Conservation (phyloP, 2,329 filamentous ascomycete species). For the Microcyclospora pomicola region DNA sequence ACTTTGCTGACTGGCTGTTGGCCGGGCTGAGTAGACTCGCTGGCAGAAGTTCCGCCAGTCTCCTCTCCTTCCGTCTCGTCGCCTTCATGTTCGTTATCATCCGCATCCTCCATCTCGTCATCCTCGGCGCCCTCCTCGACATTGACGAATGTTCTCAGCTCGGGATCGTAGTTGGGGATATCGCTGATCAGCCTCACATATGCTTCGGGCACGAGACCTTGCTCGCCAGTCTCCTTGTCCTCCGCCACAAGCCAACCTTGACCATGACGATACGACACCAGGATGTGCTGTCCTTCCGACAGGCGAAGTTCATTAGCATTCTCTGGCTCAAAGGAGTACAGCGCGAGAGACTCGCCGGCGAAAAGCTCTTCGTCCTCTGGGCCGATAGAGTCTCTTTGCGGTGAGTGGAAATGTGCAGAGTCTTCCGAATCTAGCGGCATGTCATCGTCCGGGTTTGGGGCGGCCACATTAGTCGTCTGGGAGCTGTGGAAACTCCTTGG, state of each 20-base stretch:
- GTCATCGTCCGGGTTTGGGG: conserved; percentile 10
- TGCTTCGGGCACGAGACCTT: conserved; percentile 87
- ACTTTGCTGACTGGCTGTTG: too few species aligned
- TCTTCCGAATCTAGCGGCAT: conserved; percentile 18
- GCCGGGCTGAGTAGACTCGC: too few species aligned
- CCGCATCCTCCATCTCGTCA: conserved; percentile 6
- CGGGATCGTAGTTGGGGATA: conserved; percentile 75
- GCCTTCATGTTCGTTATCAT: not conserved
- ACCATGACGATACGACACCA: conserved; percentile 89
- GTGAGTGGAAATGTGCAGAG: conserved; percentile 9
- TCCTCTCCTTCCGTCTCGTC: too few species aligned
- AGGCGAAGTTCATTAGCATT: conserved; percentile 93
- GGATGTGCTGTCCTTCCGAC: conserved; percentile 87
- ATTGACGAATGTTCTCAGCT: conserved; percentile 60
- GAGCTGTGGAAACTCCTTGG: conserved; percentile 13
- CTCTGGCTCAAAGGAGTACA: conserved; percentile 89
- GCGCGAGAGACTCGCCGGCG: conserved; percentile 86
- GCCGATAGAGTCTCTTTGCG: conserved; percentile 23
- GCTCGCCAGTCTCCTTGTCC: conserved; percentile 86
- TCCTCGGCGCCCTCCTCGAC: conserved; percentile 13
- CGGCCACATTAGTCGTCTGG: conserved; percentile 1
- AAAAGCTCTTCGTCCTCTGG: conserved; percentile 83
- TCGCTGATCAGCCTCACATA: conserved; percentile 87
- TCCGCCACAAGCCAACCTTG: conserved; percentile 96
- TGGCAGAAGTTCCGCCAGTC: too few species aligned